phyloP scores from a whole-genome alignment of 495 filamentous ascomycete species.

The Tuber aestivum region DNA sequence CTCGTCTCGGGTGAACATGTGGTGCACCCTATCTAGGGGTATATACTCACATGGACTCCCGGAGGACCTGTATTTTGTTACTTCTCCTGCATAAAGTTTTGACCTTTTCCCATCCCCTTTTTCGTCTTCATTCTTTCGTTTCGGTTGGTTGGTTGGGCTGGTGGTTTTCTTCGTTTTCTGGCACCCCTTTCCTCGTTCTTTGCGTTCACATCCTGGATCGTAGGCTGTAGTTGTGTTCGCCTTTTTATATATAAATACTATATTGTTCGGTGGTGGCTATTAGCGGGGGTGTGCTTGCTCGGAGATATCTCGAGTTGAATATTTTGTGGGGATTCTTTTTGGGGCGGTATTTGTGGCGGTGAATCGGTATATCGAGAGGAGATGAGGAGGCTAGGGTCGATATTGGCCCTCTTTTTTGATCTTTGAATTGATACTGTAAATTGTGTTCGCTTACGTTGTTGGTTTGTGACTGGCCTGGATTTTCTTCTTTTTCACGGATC shows the following conservation, averaged over 20 bases:
- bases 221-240: background rate
- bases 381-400: background rate
- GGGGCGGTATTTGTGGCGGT: background rate
- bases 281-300: background rate
- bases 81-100: background rate
- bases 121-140: background rate
- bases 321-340: background rate
- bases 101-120: background rate
- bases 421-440: too few species aligned
- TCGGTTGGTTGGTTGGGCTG: background rate
- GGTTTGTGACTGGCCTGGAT: background rate
- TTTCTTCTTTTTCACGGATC: background rate
- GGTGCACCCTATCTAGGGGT: background rate
- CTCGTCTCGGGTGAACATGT: background rate
- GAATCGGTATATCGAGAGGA: background rate
- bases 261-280: background rate
- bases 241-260: background rate
- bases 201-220: background rate
- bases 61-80: constrained; percentile 2
- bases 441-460: background rate
- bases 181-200: background rate
- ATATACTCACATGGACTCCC: background rate
- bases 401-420: too few species aligned
- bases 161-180: background rate
- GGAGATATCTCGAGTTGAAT: background rate